Percentiles rank a stretch among this genome's conserved stretches.
phyloP scores from a whole-genome alignment of 352 stramenopile genomes.

The Phytopythium delawarense region DNA sequence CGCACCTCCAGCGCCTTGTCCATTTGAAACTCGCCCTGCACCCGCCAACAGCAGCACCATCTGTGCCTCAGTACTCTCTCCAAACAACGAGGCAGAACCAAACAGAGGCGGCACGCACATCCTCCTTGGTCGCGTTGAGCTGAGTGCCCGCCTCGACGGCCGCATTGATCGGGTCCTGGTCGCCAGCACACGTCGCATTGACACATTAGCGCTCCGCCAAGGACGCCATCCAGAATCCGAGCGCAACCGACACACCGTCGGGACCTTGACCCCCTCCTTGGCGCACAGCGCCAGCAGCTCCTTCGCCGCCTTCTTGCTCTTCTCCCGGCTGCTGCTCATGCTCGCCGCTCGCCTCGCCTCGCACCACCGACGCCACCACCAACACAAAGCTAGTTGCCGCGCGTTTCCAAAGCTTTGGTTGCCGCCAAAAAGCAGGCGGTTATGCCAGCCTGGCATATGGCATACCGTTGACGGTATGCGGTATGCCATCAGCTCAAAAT shows the following conservation, averaged over 20 bases:
- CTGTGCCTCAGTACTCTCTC: background rate
- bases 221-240: background rate
- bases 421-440: background rate
- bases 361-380: no score
- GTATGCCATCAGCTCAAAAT: background rate
- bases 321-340: conserved; percentile 16
- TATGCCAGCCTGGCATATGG: background rate
- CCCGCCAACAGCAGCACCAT: background rate
- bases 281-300: conserved; percentile 79
- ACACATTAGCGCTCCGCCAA: background rate
- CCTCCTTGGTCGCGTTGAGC: conserved; percentile 78
- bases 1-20: conserved; percentile 60
- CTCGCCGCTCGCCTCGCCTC: background rate
- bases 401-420: background rate
- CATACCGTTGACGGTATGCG: background rate
- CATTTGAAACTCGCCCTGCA: conserved; percentile 67
- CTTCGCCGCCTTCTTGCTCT: conserved; percentile 42
- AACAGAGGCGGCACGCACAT: conserved; percentile 26
- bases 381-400: background rate
- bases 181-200: background rate
- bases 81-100: background rate
- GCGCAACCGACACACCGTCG: conserved; percentile 37
- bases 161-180: conserved; percentile 68
- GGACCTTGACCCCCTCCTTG: conserved; percentile 72
- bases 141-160: conserved; percentile 81